These are phyloP conservation scores for Decorospora gaudefroyi DNA, from an alignment of 2,329 filamentous ascomycete genomes.

Conservation along the genomic window DNA sequence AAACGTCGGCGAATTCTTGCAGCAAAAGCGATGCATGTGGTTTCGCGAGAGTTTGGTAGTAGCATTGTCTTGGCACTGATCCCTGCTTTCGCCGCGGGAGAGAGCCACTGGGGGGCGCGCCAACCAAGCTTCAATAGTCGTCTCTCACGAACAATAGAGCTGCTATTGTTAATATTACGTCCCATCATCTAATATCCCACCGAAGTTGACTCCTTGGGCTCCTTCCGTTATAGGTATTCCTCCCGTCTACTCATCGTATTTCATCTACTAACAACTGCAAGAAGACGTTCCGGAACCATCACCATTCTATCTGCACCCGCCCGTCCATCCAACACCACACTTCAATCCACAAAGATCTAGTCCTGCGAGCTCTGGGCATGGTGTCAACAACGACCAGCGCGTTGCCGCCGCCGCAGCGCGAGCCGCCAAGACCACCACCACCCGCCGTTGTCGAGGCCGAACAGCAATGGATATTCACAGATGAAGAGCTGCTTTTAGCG, in stretches of 20 bases:
- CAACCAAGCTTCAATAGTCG: constrained; percentile 12
- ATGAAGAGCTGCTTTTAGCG: constrained; percentile 78
- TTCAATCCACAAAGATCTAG: constrained; percentile 1
- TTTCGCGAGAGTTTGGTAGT: background rate
- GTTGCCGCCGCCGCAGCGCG: constrained; percentile 29
- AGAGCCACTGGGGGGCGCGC: constrained; percentile 18
- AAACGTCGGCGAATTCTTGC: constrained; percentile 8
- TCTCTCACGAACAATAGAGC: constrained; percentile 10
- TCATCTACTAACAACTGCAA: too few relatives aligned
- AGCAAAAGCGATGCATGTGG: background rate
- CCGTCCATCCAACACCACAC: constrained; percentile 1
- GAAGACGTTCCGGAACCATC: too few relatives aligned
- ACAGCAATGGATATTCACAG: constrained; percentile 86
- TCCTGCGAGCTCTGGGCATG: constrained; percentile 25
- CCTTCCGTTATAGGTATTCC: background rate
- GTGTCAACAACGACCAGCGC: constrained; percentile 33
- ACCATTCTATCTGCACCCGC: background rate
- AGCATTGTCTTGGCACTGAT: constrained; percentile 13
- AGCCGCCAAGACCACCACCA: constrained; percentile 45
- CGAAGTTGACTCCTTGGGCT: background rate
- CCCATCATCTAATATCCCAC: background rate
- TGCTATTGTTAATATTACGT: background rate
- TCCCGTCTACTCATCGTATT: too few relatives aligned
- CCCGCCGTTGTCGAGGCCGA: constrained; percentile 60
- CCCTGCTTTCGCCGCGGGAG: constrained; percentile 25